A percentile compares a stretch with the other conserved stretches of the same genome.
Evolutionary conservation across 2,329 filamentous ascomycete species (phyloP).

Genomic region (Blastomyces percursus): DNA sequence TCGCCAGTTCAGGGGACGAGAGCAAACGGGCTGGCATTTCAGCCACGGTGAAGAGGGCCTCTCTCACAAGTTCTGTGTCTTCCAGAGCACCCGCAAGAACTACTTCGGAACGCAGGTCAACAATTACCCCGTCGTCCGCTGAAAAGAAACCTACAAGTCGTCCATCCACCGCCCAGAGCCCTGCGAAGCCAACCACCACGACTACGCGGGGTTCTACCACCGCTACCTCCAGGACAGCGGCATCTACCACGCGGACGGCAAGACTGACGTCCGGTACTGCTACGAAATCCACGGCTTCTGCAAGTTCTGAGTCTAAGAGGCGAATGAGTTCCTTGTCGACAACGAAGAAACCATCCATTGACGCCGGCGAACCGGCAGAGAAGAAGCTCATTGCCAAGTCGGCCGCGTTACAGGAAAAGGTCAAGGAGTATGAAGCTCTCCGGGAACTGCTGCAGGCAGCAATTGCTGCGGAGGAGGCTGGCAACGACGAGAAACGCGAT

Average conservation of each 20-base stretch:
- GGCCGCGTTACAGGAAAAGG: constrained; percentile 20
- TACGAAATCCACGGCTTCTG: constrained; percentile 5
- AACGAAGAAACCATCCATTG: constrained; percentile 9
- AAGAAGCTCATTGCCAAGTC: constrained; percentile 17
- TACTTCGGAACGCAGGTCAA: constrained; percentile 29
- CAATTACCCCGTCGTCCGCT: constrained; percentile 26
- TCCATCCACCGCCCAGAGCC: constrained; percentile 24
- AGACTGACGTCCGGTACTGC: constrained; percentile 5
- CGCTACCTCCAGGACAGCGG: constrained; percentile 14
- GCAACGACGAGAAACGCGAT: constrained; percentile 17
- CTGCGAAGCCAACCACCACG: constrained; percentile 21
- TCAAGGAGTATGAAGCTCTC: constrained; percentile 22
- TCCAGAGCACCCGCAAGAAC: constrained; percentile 26
- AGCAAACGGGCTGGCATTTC: constrained; percentile 31
- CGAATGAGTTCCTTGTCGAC: constrained; percentile 8
- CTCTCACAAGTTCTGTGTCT: constrained; percentile 30
- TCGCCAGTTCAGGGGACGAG: constrained; percentile 37
- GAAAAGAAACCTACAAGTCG: constrained; percentile 24
- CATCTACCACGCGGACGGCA: constrained; percentile 15
- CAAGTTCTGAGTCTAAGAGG: background rate
- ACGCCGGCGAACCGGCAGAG: background rate
- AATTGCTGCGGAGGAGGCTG: constrained; percentile 20
- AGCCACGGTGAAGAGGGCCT: constrained; percentile 36
- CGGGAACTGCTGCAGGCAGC: constrained; percentile 21
- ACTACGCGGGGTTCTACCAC: constrained; percentile 13